Base-by-base conservation (phyloP, 129 eudicot species). In the Dittrichia graveolens region DNA sequence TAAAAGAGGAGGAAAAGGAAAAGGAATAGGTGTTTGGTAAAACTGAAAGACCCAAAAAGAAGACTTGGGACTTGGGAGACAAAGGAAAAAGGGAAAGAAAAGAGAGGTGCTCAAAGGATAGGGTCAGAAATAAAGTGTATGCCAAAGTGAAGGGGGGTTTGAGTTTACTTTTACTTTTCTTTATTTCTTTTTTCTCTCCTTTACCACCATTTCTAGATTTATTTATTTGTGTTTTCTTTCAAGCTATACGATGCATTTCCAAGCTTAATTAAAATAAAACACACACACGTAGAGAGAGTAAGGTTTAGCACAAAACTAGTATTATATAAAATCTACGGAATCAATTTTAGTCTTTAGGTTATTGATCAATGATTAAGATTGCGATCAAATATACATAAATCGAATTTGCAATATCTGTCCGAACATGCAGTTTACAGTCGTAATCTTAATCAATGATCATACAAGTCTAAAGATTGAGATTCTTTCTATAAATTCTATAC, bases 21-120 rank as follows among this genome's bases (percentile, higher is more conserved):
- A 76, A 75, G 61, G 67, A 69, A 39, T 63, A 47, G 45, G 66
- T 50, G 65, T 50, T 77, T 77, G 75, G 76, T 77, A 70, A 78
- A 78, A 71, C 73, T 70, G 66, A 83, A 79, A 71, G 72, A 82
- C 85, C 76, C 85, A 48, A 85, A 82, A 85, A 80, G 80, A 77
- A 67, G 73, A 24, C 31, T 24, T 24, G 31, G 78, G 71, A 85
- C 56, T 61, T 49, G 76, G 47, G 78, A 75, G 78, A 75, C 84
- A 72, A 76, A 77, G 82, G 67, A 44, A 74, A 81, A 76, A 81
- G 82, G 52, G 61, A 54, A 81, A 73, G 61, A 69, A 77, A 71
- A 78, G 77, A 71, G 60, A 72, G 73, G 72, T 78, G 42, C 73
- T 63, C 82, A 78, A 78, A 78, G 77, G 73, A 71, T 54, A 78